Evolutionary conservation across 331 rosid genomes (phyloP), one percentile per base, ranked within the genome.

Genomic region (Dryas integrifolia): DNA sequence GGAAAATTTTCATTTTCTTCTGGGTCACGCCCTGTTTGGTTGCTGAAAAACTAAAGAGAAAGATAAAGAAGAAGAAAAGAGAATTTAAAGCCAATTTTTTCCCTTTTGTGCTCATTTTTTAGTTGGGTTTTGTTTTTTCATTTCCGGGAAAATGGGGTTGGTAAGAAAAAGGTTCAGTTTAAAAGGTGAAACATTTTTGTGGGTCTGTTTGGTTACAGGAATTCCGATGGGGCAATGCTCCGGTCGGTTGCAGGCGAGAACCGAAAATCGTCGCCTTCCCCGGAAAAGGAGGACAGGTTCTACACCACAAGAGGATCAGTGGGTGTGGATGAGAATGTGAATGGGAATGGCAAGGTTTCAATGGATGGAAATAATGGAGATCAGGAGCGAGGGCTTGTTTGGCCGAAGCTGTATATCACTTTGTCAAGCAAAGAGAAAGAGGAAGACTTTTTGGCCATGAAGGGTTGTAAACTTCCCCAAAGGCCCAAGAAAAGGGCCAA

Each of bases 231-330:
- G 58, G 67, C 88, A 4, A 61, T 74, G 72, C 86, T 75, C 35
- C 79, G 87, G 65, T 84, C 85, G 0, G 44, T 38, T 12, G 82
- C 50, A 3, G 84, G 72, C 9, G 87, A 81, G 4, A 72, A 64
- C 30, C 72, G 87, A 78, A 88, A 88, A 72, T 71, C 87, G 53
- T 70, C 35, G 2, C 35, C 85, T 63, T 86, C 91, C 47, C 97
- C 89, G 48, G 97, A 88, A 81, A 83, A 86, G 85, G 97, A 90
- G 59, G 96, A 90, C 21, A 84, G 96, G 59, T 90, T 81, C 82
- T 85, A 88, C 63, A 81, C 88, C 5, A 90, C 90, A 0, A 85
- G 96, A 43, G 93, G 96, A 1, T 84, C 93, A 4, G 79, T 81
- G 77, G 88, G 77, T 53, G 84, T 73, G 5, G 89, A 84, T 0